These are phyloP conservation scores for Pleurotus salmoneostramineus DNA, from an alignment of 768 basidiomycete genomes.

Conservation along the genomic window DNA sequence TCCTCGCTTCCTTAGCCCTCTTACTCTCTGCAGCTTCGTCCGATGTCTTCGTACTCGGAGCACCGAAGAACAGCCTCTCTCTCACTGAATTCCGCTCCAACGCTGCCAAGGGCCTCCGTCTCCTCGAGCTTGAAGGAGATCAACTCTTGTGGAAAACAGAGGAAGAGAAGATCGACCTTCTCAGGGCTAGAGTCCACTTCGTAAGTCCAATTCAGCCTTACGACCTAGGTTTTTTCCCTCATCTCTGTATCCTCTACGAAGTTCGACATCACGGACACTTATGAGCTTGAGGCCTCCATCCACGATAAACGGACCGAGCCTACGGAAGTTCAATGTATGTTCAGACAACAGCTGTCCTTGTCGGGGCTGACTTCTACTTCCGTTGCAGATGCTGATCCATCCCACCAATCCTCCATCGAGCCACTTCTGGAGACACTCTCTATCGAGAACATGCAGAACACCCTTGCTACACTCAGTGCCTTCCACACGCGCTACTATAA, in stretches of 20 bases:
- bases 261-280: slow-evolving; percentile 30
- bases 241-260: slow-evolving; percentile 5
- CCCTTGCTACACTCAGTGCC: slow-evolving; percentile 24
- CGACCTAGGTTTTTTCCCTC: not conserved
- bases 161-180: slow-evolving; percentile 24
- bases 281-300: slow-evolving; percentile 15
- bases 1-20: not conserved
- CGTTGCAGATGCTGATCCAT: slow-evolving; percentile 19
- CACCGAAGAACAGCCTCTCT: not conserved
- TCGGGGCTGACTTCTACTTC: not conserved
- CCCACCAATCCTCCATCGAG: slow-evolving; percentile 18
- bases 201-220: slow-evolving; percentile 11
- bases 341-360: too few species aligned
- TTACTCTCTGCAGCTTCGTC: not conserved
- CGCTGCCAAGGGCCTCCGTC: slow-evolving; percentile 24
- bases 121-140: slow-evolving; percentile 19
- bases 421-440: slow-evolving; percentile 18
- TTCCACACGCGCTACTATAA: slow-evolving; percentile 32
- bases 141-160: slow-evolving; percentile 16
- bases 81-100: slow-evolving; percentile 11
- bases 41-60: not conserved
- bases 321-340: slow-evolving; percentile 1
- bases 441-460: slow-evolving; percentile 20
- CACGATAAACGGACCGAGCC: not conserved
- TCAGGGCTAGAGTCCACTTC: slow-evolving; percentile 17